Evolutionary conservation across 2,329 filamentous ascomycete genomes (phyloP), one percentile per base, ranked within the genome.

Genomic region (Ceratocystis destructans): DNA sequence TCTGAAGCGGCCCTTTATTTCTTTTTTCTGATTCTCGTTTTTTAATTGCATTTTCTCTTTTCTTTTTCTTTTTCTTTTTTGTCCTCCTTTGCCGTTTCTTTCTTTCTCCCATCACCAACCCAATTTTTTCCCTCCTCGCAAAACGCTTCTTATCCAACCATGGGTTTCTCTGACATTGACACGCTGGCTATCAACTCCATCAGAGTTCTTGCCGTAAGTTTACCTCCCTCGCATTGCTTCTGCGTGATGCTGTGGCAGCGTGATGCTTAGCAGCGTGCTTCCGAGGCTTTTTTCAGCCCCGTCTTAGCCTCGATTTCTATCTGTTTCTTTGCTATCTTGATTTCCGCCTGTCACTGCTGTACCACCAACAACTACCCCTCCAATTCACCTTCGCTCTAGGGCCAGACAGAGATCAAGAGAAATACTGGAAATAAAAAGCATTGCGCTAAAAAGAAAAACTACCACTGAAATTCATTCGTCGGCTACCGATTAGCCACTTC

Each of bases 101-200:
- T 69, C 71, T 67, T 67, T 55, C 69, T 67, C 64, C 67, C 70
- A 68, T 66, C 50, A 44, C 68, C 68, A 64, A 62, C 64, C 63
- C 63, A 15, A 41, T 41, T 68, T 62, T 67, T 68, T 69, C 25
- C 20, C 22, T 64, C 67, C 61, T 67, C 62, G 37, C 20, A 33
- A 20, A 45, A 62, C 37, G n/a, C 61, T 46, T 59, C 50, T 59
- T 68, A 57, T 59, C n/a, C 55, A 77, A 85, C 75, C 78, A 97
- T 97, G 93, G 86, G 86, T 78, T 96, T 89, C 84, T 83, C 83
- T 77, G 89, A 97, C 74, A 78, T 87, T 75, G 94, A 99, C 78
- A 82, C 87, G 83, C 85, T 91, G 79, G 89, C 90, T 76, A 90
- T 99, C 82, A 97, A 97, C 87, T 96, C 93, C 78, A 97, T 99